These are phyloP conservation scores for Nakazawaea sp. DNA, from an alignment of 805 yeast genomes.

Conservation along the genomic window DNA sequence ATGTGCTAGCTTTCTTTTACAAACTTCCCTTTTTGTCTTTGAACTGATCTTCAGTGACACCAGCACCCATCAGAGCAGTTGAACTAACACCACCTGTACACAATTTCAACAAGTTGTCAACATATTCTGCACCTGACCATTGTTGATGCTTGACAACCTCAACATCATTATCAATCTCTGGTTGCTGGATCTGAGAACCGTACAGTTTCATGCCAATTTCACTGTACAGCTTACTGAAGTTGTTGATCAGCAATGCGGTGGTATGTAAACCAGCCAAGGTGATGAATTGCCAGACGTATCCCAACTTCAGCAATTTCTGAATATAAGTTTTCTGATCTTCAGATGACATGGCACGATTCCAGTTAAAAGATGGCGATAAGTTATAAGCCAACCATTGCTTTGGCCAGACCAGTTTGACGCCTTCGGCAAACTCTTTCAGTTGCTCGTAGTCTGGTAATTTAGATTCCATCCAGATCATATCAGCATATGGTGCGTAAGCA, in stretches of 20 bases:
- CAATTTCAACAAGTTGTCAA: slow-evolving; percentile 82
- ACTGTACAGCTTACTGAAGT: slow-evolving; percentile 73
- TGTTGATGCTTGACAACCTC: slow-evolving; percentile 97
- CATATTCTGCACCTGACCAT: slow-evolving; percentile 98
- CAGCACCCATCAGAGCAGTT: slow-evolving; percentile 98
- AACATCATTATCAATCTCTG: slow-evolving; percentile 82
- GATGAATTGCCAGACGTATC: slow-evolving; percentile 96
- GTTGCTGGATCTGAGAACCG: slow-evolving; percentile 79
- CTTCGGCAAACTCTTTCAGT: slow-evolving; percentile 91
- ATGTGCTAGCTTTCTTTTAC: too few species aligned
- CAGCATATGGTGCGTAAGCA: slow-evolving; percentile 92
- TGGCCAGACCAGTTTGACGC: slow-evolving; percentile 76
- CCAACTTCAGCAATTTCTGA: slow-evolving; percentile 76
- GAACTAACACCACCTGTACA: slow-evolving; percentile 93
- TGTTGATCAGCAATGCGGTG: slow-evolving; percentile 85
- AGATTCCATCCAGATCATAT: slow-evolving; percentile 97
- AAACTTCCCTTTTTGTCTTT: slow-evolving; percentile 29
- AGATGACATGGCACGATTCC: slow-evolving; percentile 90
- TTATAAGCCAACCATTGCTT: slow-evolving; percentile 95
- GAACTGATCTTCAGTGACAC: slow-evolving; percentile 97
- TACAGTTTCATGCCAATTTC: slow-evolving; percentile 92
- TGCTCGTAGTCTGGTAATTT: slow-evolving; percentile 90
- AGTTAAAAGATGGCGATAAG: slow-evolving; percentile 95
- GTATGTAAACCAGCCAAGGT: slow-evolving; percentile 97
- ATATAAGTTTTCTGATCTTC: slow-evolving; percentile 89